Evolutionary conservation across 495 filamentous ascomycete species (phyloP).

Genomic region (Hypoxylon fuscum): DNA sequence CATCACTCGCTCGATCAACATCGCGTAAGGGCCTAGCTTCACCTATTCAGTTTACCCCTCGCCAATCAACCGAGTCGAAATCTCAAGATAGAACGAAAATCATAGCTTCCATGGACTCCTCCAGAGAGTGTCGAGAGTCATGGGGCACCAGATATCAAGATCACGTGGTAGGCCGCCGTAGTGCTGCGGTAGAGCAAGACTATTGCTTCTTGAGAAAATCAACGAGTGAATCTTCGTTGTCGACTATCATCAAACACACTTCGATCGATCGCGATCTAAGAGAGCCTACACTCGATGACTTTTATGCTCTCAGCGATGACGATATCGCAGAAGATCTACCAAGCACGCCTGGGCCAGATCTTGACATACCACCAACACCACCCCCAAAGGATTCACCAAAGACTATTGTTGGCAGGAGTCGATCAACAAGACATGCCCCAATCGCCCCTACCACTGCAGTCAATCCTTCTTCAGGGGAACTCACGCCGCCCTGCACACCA

Average conservation of each 20-base stretch:
- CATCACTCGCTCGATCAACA: neutral
- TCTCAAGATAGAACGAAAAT: neutral
- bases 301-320: slow-evolving; percentile 56
- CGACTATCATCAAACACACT: slow-evolving; percentile 6
- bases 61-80: slow-evolving; percentile 11
- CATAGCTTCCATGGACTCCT: neutral
- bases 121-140: slow-evolving; percentile 37
- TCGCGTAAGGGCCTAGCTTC: slow-evolving; percentile 14
- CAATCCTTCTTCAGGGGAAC: slow-evolving; percentile 19
- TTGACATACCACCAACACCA: slow-evolving; percentile 31
- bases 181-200: neutral
- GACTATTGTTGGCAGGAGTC: slow-evolving; percentile 43
- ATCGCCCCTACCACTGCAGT: slow-evolving; percentile 44
- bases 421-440: slow-evolving; percentile 35
- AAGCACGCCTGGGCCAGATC: slow-evolving; percentile 10
- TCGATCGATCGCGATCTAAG: slow-evolving; percentile 33
- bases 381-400: slow-evolving; percentile 26
- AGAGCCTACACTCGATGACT: slow-evolving; percentile 57
- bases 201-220: slow-evolving; percentile 31
- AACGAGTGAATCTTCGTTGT: slow-evolving; percentile 36
- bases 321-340: slow-evolving; percentile 53
- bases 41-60: slow-evolving; percentile 18
- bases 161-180: slow-evolving; percentile 2
- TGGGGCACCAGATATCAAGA: slow-evolving; percentile 36
- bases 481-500: slow-evolving; percentile 33